phyloP scores from a whole-genome alignment of 1,284 basidiomycete species.

The Irpex rosettiformis region DNA sequence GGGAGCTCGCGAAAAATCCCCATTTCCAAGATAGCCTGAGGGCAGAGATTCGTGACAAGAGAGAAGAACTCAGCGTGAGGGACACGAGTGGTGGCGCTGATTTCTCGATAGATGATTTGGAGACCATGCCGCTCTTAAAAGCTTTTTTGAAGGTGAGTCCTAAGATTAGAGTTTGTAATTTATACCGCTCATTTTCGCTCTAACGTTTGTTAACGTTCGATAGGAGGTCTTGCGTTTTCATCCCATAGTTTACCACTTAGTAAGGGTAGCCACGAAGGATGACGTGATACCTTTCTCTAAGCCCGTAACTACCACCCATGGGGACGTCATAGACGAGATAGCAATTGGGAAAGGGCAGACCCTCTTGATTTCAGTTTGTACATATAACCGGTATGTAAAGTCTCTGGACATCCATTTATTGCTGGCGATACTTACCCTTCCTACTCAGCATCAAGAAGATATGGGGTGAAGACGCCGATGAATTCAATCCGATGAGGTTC shows the following conservation, averaged over 20 bases:
- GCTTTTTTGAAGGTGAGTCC: constrained; percentile 42
- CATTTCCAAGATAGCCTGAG: constrained; percentile 38
- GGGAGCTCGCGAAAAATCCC: constrained; percentile 38
- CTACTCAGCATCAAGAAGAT: constrained; percentile 31
- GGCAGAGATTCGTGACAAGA: constrained; percentile 34
- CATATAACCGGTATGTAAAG: constrained; percentile 32
- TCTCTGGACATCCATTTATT: not conserved
- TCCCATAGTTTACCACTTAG: constrained; percentile 29
- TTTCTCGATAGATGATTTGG: constrained; percentile 43
- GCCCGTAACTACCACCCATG: constrained; percentile 30
- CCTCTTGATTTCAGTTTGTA: constrained; percentile 28
- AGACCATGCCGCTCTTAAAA: constrained; percentile 47
- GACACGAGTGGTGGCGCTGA: constrained; percentile 15
- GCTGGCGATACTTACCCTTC: not conserved
- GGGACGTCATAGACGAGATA: constrained; percentile 30
- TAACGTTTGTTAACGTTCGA: not conserved
- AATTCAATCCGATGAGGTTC: constrained; percentile 52
- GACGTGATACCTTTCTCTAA: constrained; percentile 36
- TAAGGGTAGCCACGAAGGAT: constrained; percentile 29
- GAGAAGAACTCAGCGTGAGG: constrained; percentile 25
- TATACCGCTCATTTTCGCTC: not conserved
- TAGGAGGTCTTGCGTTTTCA: constrained; percentile 39
- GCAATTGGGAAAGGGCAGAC: constrained; percentile 35
- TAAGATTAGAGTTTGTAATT: not conserved
- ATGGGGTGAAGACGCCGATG: constrained; percentile 48